These are phyloP conservation scores for Lathyrus tuberosus DNA, from an alignment of 306 rosid species.

Conservation along the genomic window DNA sequence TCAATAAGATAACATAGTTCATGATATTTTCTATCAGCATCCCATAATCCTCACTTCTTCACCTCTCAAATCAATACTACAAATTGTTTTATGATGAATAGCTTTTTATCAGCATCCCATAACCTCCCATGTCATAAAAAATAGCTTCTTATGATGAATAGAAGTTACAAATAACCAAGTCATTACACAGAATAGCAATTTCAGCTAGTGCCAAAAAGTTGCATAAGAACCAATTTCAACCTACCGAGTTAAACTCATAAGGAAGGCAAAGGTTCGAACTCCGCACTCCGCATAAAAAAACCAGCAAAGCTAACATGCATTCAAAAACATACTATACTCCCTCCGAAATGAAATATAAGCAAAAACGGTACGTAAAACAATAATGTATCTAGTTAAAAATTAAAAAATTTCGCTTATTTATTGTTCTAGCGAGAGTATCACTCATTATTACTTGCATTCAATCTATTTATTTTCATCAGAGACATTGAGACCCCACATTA, in stretches of 20 bases:
- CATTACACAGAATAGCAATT: background rate
- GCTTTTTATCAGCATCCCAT: no score
- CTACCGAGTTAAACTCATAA: background rate
- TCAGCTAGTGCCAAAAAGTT: background rate
- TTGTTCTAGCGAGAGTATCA: no score
- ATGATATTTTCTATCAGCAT: conserved; percentile 2
- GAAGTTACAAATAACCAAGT: no score
- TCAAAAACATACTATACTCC: background rate
- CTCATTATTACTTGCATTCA: background rate
- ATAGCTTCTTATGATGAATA: conserved; percentile 9
- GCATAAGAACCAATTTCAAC: conserved; percentile 12
- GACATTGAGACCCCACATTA: conserved; percentile 10
- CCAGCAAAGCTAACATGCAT: background rate
- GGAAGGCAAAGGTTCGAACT: no score
- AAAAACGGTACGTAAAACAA: no score
- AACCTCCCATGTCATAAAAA: background rate
- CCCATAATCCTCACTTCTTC: background rate
- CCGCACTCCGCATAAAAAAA: no score
- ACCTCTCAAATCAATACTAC: background rate
- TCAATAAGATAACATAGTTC: conserved; percentile 19
- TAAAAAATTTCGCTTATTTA: no score
- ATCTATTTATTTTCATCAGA: background rate
- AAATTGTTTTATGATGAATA: background rate
- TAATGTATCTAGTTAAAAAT: no score
- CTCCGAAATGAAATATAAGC: no score